Evolutionary conservation across 768 basidiomycete genomes (phyloP).

Genomic region (Stropharia rugosoannulata): DNA sequence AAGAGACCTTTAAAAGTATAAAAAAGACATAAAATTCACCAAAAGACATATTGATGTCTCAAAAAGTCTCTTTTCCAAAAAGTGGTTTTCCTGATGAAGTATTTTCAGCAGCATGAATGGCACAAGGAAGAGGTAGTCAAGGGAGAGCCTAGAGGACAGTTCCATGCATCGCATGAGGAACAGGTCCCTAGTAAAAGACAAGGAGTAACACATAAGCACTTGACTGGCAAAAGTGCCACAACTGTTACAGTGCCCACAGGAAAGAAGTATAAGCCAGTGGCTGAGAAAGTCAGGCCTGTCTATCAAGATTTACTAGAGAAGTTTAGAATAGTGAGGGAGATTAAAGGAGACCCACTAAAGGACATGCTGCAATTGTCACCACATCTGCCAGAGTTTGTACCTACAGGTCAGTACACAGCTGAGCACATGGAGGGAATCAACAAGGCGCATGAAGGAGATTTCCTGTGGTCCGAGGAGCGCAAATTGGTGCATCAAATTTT

Average conservation of each 20-base stretch:
- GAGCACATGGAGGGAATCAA: slow-evolving; percentile 2
- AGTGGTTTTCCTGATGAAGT: too few species aligned
- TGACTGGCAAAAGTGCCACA: not conserved
- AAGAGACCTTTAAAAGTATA: too few species aligned
- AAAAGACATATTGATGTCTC: too few species aligned
- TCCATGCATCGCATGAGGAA: not conserved
- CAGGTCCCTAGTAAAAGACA: not conserved
- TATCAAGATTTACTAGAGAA: slow-evolving; percentile 5
- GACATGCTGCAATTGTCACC: slow-evolving; percentile 1
- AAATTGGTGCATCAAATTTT: too few species aligned
- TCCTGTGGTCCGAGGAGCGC: not conserved
- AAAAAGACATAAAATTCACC: too few species aligned
- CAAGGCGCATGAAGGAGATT: not conserved
- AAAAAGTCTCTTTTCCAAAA: too few species aligned
- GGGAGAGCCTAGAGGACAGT: not conserved
- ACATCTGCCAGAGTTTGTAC: slow-evolving; percentile 1
- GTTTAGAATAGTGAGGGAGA: slow-evolving; percentile 6
- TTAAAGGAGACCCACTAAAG: slow-evolving; percentile 9
- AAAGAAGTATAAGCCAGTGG: slow-evolving; percentile 12
- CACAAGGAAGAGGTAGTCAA: not conserved
- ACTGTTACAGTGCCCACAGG: not conserved
- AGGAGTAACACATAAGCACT: not conserved
- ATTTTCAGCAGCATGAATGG: not conserved
- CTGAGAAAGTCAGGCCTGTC: slow-evolving; percentile 6
- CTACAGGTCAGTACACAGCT: slow-evolving; percentile 4